A percentile compares a stretch with the other conserved stretches of the same genome.
Conservation (phyloP, 176 grass and related monocot genomes). For the Carex cristatella region DNA sequence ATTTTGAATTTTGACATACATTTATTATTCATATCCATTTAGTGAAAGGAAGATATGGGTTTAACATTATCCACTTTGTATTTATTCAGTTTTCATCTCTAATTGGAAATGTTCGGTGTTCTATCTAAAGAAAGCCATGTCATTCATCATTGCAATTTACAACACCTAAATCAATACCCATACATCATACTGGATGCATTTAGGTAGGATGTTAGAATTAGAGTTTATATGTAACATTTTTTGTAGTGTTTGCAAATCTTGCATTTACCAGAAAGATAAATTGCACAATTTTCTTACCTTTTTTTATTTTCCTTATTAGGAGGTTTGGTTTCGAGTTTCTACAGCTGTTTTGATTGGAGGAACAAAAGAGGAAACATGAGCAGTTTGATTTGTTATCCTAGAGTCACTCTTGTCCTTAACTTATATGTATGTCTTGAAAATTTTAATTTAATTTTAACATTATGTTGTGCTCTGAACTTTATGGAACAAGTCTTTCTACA, state of each 20-base stretch:
- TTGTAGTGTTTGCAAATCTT: neutral
- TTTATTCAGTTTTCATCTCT: neutral
- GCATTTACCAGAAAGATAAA: neutral
- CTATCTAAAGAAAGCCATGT: neutral
- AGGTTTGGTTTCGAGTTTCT: neutral
- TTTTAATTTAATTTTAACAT: neutral
- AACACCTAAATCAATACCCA: neutral
- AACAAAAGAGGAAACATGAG: neutral
- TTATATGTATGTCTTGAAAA: neutral
- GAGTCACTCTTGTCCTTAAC: neutral
- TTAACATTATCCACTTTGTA: neutral
- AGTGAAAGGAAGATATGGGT: neutral
- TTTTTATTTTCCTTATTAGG: neutral
- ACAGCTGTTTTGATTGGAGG: neutral
- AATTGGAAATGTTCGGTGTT: neutral
- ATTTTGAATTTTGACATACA: too few relatives aligned
- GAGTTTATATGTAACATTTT: neutral
- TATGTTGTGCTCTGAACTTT: neutral
- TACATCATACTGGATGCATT: neutral
- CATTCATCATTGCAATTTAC: neutral
- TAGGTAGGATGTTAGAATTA: neutral
- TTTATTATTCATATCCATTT: neutral
- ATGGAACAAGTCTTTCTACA: neutral
- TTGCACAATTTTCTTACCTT: neutral
- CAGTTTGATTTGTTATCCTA: neutral